Evolutionary conservation across 2,329 filamentous ascomycete species (phyloP).

Genomic region (Lachnellula suecica): DNA sequence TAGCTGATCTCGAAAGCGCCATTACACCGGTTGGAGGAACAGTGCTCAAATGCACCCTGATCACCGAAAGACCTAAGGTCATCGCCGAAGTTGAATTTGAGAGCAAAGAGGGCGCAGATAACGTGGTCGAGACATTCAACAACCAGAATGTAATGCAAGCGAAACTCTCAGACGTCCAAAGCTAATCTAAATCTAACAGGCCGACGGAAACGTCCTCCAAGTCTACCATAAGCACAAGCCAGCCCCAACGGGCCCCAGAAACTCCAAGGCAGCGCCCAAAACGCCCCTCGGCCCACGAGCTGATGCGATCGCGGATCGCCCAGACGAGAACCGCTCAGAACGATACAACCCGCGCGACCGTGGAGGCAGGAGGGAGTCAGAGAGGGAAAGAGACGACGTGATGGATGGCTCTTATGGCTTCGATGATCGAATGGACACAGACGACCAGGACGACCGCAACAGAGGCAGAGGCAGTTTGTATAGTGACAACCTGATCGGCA

Average conservation of each 20-base stretch:
- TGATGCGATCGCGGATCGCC: constrained; percentile 18
- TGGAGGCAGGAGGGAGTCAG: constrained; percentile 21
- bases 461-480: constrained; percentile 27
- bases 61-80: constrained; percentile 68
- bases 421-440: constrained; percentile 34
- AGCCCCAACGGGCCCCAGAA: constrained; percentile 13
- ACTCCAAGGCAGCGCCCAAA: constrained; percentile 9
- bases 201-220: constrained; percentile 71
- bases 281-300: constrained; percentile 31
- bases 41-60: constrained; percentile 64
- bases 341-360: constrained; percentile 25
- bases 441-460: constrained; percentile 22
- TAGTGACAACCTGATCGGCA: constrained; percentile 31
- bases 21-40: constrained; percentile 74
- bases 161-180: neutral
- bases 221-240: constrained; percentile 66
- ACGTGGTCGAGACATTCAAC: constrained; percentile 74
- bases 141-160: constrained; percentile 65
- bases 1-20: constrained; percentile 79
- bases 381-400: constrained; percentile 31
- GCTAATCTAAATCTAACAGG: constrained; percentile 42
- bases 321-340: constrained; percentile 21
- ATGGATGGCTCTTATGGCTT: constrained; percentile 36
- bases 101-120: constrained; percentile 70
- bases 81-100: constrained; percentile 77